phyloP scores from a whole-genome alignment of 352 stramenopile species.

The Phytopythium litorale region DNA sequence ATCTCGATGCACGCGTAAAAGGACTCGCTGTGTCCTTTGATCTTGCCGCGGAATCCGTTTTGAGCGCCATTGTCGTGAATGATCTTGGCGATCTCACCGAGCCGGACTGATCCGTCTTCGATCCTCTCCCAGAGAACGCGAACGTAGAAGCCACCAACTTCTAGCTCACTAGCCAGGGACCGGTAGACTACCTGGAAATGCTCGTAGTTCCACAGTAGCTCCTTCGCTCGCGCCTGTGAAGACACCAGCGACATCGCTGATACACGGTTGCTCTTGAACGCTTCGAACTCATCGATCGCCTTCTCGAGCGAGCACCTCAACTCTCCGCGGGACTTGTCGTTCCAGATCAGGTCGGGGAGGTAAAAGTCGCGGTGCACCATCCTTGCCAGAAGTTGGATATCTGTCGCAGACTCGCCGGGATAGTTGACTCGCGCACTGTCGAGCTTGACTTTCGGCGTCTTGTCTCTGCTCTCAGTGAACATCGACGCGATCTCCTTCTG shows the following conservation, averaged over 20 bases:
- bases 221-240: conserved; percentile 17
- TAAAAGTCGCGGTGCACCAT: conserved; percentile 71
- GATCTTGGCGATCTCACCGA: conserved; percentile 46
- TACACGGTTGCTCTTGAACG: conserved; percentile 31
- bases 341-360: conserved; percentile 81
- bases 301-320: conserved; percentile 43
- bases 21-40: conserved; percentile 46
- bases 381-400: conserved; percentile 61
- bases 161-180: conserved; percentile 55
- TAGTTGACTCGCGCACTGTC: conserved; percentile 68
- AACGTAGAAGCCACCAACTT: conserved; percentile 64
- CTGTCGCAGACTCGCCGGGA: conserved; percentile 56
- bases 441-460: conserved; percentile 30
- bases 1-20: conserved; percentile 71
- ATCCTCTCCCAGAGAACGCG: conserved; percentile 69
- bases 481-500: conserved; percentile 51
- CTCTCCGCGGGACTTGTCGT: conserved; percentile 47
- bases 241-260: conserved; percentile 16
- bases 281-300: conserved; percentile 46
- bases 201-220: conserved; percentile 60
- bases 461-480: conserved; percentile 21
- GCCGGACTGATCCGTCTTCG: conserved; percentile 60
- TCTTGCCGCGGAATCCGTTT: conserved; percentile 30
- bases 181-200: conserved; percentile 67
- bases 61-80: conserved; percentile 32